phyloP scores from a whole-genome alignment of 2,329 filamentous ascomycete species.

The Tolypocladium nubicola region DNA sequence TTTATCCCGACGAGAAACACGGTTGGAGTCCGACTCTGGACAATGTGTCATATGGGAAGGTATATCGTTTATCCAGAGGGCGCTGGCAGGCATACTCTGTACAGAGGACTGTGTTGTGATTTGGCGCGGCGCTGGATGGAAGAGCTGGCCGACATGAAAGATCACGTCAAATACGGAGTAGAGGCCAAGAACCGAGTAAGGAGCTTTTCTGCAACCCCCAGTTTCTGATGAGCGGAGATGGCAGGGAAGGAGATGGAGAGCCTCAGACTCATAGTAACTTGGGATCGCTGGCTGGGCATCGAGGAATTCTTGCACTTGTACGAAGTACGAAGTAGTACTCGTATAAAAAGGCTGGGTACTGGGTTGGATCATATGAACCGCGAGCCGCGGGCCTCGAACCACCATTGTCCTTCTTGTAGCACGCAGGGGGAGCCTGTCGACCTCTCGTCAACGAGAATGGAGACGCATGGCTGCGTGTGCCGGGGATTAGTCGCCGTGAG shows the following conservation, averaged over 20 bases:
- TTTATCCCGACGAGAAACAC: neutral
- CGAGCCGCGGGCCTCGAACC: neutral
- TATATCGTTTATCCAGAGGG: no score
- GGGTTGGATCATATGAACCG: neutral
- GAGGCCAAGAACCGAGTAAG: no score
- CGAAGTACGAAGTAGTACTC: no score
- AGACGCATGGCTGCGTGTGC: neutral
- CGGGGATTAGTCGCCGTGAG: neutral
- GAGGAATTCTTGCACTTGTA: neutral
- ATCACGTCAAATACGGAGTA: no score
- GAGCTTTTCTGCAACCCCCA: no score
- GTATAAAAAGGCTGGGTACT: neutral
- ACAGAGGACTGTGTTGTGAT: no score
- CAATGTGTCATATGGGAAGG: neutral
- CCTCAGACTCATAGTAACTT: neutral
- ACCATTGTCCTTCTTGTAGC: neutral
- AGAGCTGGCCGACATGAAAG: no score
- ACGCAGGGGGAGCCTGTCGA: neutral
- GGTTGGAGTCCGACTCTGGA: neutral
- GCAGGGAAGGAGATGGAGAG: no score
- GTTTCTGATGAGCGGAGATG: no score
- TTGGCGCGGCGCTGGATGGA: no score
- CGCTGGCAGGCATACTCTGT: no score
- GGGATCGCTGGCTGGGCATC: neutral
- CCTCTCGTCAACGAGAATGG: neutral